These are phyloP conservation scores for Hyaloscypha finlandica DNA, from an alignment of 495 filamentous ascomycete genomes.

Conservation along the genomic window DNA sequence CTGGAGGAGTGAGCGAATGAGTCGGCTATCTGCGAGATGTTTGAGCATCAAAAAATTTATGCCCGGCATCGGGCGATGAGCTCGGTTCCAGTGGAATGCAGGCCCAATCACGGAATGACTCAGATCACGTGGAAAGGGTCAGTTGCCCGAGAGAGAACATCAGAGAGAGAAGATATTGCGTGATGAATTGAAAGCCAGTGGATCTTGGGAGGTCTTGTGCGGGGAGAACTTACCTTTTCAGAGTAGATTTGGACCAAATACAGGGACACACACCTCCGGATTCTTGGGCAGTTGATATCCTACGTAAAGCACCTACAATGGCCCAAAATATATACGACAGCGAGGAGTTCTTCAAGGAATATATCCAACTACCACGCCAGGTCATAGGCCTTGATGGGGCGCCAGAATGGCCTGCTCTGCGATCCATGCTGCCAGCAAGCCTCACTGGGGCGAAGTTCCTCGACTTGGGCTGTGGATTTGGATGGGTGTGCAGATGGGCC, in stretches of 20 bases:
- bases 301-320: not conserved
- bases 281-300: not conserved
- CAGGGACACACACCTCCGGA: not conserved
- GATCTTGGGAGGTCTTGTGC: not conserved
- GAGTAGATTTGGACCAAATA: not conserved
- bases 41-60: not conserved
- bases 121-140: not conserved
- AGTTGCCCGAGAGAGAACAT: not conserved
- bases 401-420: conserved; percentile 39
- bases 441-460: conserved; percentile 32
- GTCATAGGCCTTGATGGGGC: conserved; percentile 33
- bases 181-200: not conserved
- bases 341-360: conserved; percentile 38
- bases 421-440: conserved; percentile 31
- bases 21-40: not conserved
- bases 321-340: conserved; percentile 43
- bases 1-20: not conserved
- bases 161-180: not conserved
- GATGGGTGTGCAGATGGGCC: conserved; percentile 41
- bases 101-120: not conserved
- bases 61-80: not conserved
- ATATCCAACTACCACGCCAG: conserved; percentile 37
- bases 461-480: conserved; percentile 43
- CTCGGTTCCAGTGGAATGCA: not conserved
- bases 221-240: not conserved